phyloP scores from a whole-genome alignment of 345 rosid species.

The Gossypium mustelinum region DNA sequence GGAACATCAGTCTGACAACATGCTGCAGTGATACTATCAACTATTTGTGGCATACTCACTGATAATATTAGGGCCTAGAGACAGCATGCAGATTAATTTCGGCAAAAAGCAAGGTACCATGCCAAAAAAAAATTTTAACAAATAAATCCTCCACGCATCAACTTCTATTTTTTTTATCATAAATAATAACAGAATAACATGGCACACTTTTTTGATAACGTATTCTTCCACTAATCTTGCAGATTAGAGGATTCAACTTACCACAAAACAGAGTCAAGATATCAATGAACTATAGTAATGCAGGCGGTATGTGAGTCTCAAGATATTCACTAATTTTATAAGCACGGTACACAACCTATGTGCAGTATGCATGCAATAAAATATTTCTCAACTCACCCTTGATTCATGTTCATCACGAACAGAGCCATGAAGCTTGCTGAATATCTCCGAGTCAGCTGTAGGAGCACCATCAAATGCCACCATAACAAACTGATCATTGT shows the following conservation, averaged over 20 bases:
- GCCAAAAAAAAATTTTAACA: not conserved
- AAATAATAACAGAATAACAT: not conserved
- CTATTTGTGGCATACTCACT: not conserved
- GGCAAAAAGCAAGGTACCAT: not conserved
- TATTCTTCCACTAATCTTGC: not conserved
- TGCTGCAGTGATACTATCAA: not conserved
- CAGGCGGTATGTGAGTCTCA: not conserved
- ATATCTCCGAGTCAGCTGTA: conserved; percentile 76
- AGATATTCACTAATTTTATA: not conserved
- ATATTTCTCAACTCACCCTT: conserved; percentile 45
- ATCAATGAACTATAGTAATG: not conserved
- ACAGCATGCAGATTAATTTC: not conserved
- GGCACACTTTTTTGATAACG: not conserved
- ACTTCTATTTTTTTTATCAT: not conserved
- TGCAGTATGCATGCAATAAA: not conserved
- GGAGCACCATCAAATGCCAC: conserved; percentile 86
- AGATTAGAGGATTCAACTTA: conserved; percentile 8
- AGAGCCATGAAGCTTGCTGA: conserved; percentile 60
- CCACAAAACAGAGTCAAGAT: not conserved
- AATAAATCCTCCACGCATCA: not conserved
- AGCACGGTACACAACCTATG: not conserved
- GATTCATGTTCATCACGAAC: conserved; percentile 80
- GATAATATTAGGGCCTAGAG: not conserved
- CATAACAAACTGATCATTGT: conserved; percentile 66
- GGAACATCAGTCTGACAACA: not conserved